These are phyloP conservation scores for Phytophthora kernoviae DNA, from an alignment of 352 stramenopile species.

Conservation along the genomic window DNA sequence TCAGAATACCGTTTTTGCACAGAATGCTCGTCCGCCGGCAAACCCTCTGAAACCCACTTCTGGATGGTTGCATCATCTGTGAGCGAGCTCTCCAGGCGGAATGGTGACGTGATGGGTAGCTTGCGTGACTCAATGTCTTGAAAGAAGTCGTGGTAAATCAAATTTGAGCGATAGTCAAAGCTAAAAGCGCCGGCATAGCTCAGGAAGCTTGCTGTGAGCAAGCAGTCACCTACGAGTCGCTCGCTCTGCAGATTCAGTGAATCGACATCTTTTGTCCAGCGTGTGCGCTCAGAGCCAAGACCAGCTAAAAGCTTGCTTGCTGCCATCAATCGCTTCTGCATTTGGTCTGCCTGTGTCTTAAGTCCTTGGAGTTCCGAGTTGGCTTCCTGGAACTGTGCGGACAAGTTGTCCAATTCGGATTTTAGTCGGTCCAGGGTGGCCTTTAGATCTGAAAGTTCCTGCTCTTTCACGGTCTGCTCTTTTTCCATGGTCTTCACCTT, in stretches of 20 bases:
- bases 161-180: conserved; percentile 88
- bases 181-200: conserved; percentile 93
- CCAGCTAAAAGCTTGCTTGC: conserved; percentile 94
- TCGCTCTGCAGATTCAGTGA: conserved; percentile 83
- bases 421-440: conserved; percentile 88
- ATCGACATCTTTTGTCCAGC: conserved; percentile 94
- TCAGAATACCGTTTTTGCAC: conserved; percentile 97
- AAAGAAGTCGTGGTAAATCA: conserved; percentile 91
- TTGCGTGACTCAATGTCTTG: conserved; percentile 75
- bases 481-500: conserved; percentile 95
- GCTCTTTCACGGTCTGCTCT: conserved; percentile 91
- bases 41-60: conserved; percentile 93
- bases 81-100: conserved; percentile 90
- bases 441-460: conserved; percentile 82
- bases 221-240: conserved; percentile 89
- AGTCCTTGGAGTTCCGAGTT: conserved; percentile 93
- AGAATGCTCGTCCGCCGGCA: conserved; percentile 94
- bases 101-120: conserved; percentile 88
- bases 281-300: conserved; percentile 89
- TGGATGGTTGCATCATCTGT: conserved; percentile 94
- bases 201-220: conserved; percentile 91
- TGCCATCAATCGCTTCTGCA: conserved; percentile 93
- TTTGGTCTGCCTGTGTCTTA: conserved; percentile 92
- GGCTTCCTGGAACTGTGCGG: conserved; percentile 90
- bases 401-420: conserved; percentile 90